Evolutionary conservation across 2,329 filamentous ascomycete species (phyloP), one percentile per base, ranked within the genome.

Genomic region (Aspergillus sp.): DNA sequence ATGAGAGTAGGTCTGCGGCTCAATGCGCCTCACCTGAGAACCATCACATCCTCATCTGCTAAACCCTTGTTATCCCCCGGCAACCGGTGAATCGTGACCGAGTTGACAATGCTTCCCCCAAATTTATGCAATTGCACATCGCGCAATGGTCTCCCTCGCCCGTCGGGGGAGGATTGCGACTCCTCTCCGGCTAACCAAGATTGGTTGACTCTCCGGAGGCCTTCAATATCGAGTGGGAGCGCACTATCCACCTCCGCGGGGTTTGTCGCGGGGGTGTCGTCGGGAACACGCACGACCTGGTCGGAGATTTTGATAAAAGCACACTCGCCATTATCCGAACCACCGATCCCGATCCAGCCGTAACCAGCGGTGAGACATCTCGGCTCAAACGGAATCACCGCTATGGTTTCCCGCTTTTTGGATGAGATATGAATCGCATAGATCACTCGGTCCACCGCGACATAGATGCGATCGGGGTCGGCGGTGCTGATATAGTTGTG

Each of bases 331-430:
- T 85, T 84, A 63, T 95, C 88, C 53, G 81, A 79, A 38, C 93
- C 93, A 44, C 93, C 94, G 44, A 92, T 89, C 63, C 90, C 96
- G 35, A 97, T 81, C 87, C 90, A 97, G 48, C 91, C 91, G 63
- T 89, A 83, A 49, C 85, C 87, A 7, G 90, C 88, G n/a, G 90
- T 88, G 6, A 96, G 82, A 70, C 93, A 97, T 73, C 89, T 83
- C n/a, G 92, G 82, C 53, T 83, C 79, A 47, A 86, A 94, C 60
- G 79, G 84, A 60, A 92, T 78, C 26, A 85, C 77, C 48, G 84
- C 89, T 69, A 89, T 83, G 55, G 82, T 87, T 73, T 87, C 89
- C 75, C 83, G 86, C 78, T 85, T 88, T 69, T 79, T 84, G 60
- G 82, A 85, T 54, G 74, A 82, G 53, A 87, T 84, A 64, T 92